Percentiles rank a stretch among this genome's conserved stretches.
Evolutionary conservation across 768 basidiomycete species (phyloP).

Genomic region (Mycena indigotica): DNA sequence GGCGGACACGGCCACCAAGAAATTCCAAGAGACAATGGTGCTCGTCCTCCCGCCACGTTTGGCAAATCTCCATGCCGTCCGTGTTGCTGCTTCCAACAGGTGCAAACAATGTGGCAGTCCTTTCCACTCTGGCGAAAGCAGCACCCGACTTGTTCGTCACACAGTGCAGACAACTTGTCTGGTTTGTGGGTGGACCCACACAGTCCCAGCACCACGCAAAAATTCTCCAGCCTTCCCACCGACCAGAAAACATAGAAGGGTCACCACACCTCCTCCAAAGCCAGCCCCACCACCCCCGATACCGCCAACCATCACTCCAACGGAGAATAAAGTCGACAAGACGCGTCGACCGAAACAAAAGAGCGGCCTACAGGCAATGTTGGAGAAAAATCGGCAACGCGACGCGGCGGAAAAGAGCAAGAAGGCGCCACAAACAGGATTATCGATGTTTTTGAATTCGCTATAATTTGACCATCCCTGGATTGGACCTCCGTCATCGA

Average conservation of each 20-base stretch:
- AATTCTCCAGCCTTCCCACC: slow-evolving; percentile 22
- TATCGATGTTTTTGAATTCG: slow-evolving; percentile 20
- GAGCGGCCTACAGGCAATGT: slow-evolving; percentile 60
- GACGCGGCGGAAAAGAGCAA: slow-evolving; percentile 43
- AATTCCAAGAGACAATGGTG: slow-evolving; percentile 53
- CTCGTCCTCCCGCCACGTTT: slow-evolving; percentile 56
- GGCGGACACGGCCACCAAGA: slow-evolving; percentile 35
- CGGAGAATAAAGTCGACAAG: neutral
- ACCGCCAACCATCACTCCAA: neutral
- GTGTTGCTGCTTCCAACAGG: slow-evolving; percentile 34
- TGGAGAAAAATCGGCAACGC: slow-evolving; percentile 61
- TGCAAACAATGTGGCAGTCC: slow-evolving; percentile 49
- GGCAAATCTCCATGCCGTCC: slow-evolving; percentile 61
- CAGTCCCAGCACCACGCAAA: slow-evolving; percentile 6
- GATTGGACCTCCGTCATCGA: too few species aligned
- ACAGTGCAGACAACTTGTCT: slow-evolving; percentile 27
- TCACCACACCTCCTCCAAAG: neutral
- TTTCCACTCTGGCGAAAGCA: slow-evolving; percentile 43
- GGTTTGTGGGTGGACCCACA: slow-evolving; percentile 22
- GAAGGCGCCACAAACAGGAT: slow-evolving; percentile 31
- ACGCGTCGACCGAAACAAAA: slow-evolving; percentile 51
- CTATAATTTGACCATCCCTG: slow-evolving; percentile 15
- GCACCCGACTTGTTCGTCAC: slow-evolving; percentile 35
- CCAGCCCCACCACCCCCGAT: neutral
- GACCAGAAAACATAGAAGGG: slow-evolving; percentile 3